Base-by-base conservation (phyloP, 2,329 filamentous ascomycete genomes). In the Trichoderma atrobrunneum region DNA sequence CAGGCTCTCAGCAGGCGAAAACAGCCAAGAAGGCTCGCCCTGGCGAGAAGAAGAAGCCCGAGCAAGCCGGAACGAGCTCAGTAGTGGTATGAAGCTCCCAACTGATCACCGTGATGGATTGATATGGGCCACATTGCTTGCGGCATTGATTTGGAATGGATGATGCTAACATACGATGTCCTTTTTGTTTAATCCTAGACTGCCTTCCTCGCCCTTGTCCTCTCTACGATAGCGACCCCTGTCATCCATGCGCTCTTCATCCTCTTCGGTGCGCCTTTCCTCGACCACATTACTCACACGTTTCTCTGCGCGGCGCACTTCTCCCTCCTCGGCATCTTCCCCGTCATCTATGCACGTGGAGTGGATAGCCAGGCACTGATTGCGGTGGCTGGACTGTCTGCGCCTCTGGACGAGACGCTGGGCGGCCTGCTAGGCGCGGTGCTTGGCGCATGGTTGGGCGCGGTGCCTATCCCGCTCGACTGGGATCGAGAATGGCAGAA, bases 401-500 rank as follows among this genome's bases (percentile, higher is more conserved):
- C 87, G 57, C 94, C 95, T 0, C 84, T 96, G 26, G 96, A 98
- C 81, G 92, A 95, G 79, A 89, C 93, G 0, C 96, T 94, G 82
- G 95, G 94, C 3, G 93, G 90, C 2, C 86, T 93, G 11, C 81
- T 95, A n/a, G 96, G 96, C 6, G 90, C 90, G 0, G 84, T 92
- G 30, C 77, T 95, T 1, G 96, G 96, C 7, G 94, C 93, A 54
- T 98, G 96, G 96, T 84, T 97, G 56, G 96, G 96, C 4, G 96
- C 96, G 8, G 90, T 98, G 68, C 96, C 97, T 0, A 98, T 99
- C 76, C 96, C 96, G 2, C 85, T 99, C 76, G 96, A 99, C 81
- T 98, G 95, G 95, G 96, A 99, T 81, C 90, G 96, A n/a, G 94
- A 97, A 77, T 99, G 96, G 96, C 96, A 99, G 88, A 93, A 92